Evolutionary conservation across 1,139 yeast species (phyloP), one percentile per base, ranked within the genome.

Genomic region (Scheffersomyces titani): DNA sequence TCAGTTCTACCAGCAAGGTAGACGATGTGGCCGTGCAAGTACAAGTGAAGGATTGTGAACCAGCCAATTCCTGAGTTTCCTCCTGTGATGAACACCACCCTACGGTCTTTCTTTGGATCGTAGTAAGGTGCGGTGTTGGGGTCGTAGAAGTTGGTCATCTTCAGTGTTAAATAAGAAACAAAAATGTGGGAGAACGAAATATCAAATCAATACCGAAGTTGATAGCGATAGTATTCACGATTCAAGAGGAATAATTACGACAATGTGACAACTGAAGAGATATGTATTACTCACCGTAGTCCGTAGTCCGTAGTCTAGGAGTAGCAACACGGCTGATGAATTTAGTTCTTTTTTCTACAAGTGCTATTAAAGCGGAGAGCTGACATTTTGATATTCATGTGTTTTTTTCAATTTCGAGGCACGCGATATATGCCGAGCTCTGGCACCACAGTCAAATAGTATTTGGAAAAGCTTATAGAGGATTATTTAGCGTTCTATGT

Each of bases 11-110:
- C 94, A 0, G 88, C 90, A 55, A 90, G 75, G 66, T 91, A 91
- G 2, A 91, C 88, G 3, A 80, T 74, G 67, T 84, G 89, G 0
- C 97, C 97, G 65, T 90, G 97, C 54, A 90, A 74, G 65, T 87
- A 90, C 13, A 92, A 77, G 65, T 90, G 96, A 20, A 90, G 73
- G 3, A 84, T 90, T 0, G 96, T 88, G 68, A 77, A 89, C 79
- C 86, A 90, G 4, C 97, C 97, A 21, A 90, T 81, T 0, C 97
- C 97, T 51, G 88, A 81, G 65, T 88, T 89, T 5, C 92, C 96
- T 1, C 97, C 96, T 0, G 96, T 88, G 40, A 91, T 85, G 6
- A 90, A 71, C 0, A 89, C 92, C 2, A 89, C 87, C 57, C 84
- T 76, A 30, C 89, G 76, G 20, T 81, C 82, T 13, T 50, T 58